phyloP scores from a whole-genome alignment of 106 monocot genomes.

The Dendrobium nobile region DNA sequence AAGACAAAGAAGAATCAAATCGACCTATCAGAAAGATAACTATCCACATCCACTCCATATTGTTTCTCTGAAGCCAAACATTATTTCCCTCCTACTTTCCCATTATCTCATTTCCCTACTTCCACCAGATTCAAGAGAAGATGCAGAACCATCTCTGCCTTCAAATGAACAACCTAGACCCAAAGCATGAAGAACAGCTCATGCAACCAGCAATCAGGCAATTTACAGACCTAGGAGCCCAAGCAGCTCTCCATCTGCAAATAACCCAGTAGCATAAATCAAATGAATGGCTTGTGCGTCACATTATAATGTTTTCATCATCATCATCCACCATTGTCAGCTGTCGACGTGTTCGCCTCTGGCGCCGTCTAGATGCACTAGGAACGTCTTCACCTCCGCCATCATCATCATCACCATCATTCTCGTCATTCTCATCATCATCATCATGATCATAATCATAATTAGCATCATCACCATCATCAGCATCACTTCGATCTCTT shows the following conservation, averaged over 20 bases:
- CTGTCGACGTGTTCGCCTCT: not conserved
- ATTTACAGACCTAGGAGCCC: not conserved
- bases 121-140: not conserved
- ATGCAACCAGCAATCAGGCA: not conserved
- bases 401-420: conserved; percentile 14
- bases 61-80: not conserved
- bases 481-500: not conserved
- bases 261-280: not conserved
- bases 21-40: not conserved
- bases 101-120: not conserved
- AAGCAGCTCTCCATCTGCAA: not conserved
- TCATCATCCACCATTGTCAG: conserved; percentile 10
- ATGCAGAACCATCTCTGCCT: conserved; percentile 5
- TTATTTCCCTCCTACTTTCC: not conserved
- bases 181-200: not conserved
- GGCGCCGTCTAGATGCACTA: not conserved
- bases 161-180: not conserved
- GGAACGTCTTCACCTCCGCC: not conserved
- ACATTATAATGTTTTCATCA: not conserved
- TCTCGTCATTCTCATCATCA: conserved; percentile 7
- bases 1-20: not conserved
- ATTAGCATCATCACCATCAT: conserved; percentile 4
- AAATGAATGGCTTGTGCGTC: not conserved
- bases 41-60: conserved; percentile 1
- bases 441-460: not conserved